These are phyloP conservation scores for Pichia nanzhaoensis DNA, from an alignment of 805 yeast species.

Conservation along the genomic window DNA sequence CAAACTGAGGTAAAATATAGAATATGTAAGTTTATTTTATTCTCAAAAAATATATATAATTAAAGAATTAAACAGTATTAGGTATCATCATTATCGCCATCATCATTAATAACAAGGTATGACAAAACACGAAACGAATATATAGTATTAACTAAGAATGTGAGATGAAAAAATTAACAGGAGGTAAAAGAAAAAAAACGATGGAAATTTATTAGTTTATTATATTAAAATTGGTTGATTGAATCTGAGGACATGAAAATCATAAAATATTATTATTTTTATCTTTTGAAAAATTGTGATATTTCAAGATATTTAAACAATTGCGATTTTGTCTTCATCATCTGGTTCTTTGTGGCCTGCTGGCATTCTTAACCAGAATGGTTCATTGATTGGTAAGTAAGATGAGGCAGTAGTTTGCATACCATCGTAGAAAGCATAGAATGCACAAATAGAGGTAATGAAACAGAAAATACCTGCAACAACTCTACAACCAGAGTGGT, in stretches of 20 bases:
- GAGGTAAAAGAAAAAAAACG: not conserved
- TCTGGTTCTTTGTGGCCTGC: slow-evolving; percentile 18
- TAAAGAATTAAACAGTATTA: too few species aligned
- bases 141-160: too few species aligned
- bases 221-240: not conserved
- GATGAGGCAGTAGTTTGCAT: slow-evolving; percentile 24
- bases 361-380: slow-evolving; percentile 28
- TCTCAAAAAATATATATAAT: too few species aligned
- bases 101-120: too few species aligned
- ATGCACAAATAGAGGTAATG: slow-evolving; percentile 34
- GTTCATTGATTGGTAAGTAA: slow-evolving; percentile 24
- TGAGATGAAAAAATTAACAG: not conserved
- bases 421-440: slow-evolving; percentile 40
- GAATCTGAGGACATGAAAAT: not conserved
- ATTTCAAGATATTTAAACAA: slow-evolving; percentile 2
- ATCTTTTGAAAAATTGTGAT: too few species aligned
- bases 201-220: not conserved
- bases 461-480: slow-evolving; percentile 42
- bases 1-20: too few species aligned
- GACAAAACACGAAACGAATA: too few species aligned
- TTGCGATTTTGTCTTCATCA: slow-evolving; percentile 11
- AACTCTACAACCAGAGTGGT: slow-evolving; percentile 24
- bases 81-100: too few species aligned
- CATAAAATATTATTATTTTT: too few species aligned
- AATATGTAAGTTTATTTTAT: too few species aligned